phyloP scores from a whole-genome alignment of 805 yeast species.

The Martiniozyma abietophila region DNA sequence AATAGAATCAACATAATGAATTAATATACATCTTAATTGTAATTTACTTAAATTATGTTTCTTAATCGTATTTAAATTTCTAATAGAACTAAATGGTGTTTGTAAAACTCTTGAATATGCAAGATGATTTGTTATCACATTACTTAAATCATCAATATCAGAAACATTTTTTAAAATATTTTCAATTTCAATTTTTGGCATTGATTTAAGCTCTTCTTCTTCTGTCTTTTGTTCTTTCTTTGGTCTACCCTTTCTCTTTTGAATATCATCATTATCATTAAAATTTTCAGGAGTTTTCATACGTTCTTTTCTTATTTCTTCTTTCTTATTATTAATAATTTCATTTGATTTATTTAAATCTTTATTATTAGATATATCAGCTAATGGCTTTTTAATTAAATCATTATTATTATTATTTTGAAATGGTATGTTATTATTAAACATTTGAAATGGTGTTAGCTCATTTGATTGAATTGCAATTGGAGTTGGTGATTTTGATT shows the following conservation, averaged over 20 bases:
- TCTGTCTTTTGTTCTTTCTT: slow-evolving; percentile 7
- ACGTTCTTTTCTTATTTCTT: no score
- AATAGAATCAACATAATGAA: slow-evolving; percentile 44
- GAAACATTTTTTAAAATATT: slow-evolving; percentile 26
- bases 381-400: no score
- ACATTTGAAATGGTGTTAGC: no score
- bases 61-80: slow-evolving; percentile 46
- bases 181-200: slow-evolving; percentile 21
- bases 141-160: slow-evolving; percentile 44
- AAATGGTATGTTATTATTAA: no score
- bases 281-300: no score
- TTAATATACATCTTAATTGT: slow-evolving; percentile 37
- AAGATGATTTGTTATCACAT: slow-evolving; percentile 68
- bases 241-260: slow-evolving; percentile 11
- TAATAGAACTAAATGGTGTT: slow-evolving; percentile 68
- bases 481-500: slow-evolving; percentile 8
- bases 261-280: no score
- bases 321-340: not conserved
- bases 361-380: no score
- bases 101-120: slow-evolving; percentile 86
- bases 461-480: no score
- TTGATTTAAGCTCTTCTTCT: slow-evolving; percentile 11
- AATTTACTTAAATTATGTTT: slow-evolving; percentile 37
- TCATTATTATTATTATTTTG: no score
- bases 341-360: no score